Base-by-base conservation (phyloP, 164 flowering plant genomes). In the Nymphaea colorata region DNA sequence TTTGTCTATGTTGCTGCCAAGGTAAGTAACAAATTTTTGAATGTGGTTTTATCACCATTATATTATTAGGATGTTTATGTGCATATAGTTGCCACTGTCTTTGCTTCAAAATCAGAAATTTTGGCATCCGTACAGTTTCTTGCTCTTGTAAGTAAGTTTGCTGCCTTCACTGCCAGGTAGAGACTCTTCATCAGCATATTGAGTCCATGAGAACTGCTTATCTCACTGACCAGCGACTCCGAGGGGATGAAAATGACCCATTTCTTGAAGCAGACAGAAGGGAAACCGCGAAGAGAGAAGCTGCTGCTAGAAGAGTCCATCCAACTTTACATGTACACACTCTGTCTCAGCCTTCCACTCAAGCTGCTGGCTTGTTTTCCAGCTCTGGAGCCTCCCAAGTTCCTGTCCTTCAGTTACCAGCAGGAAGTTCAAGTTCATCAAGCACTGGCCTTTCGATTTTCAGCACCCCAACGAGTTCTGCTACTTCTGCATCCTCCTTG, bases 1-100 rank as follows among this genome's bases (percentile, higher is more conserved):
- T 95, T 95, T 82, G 87, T 95, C 75, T 94, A 95, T 73, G 97
- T 89, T 68, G 99, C 99, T 70, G 86, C 99, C 18, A 95, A 95
- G 98, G 99, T 90, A 78, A 77, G 42, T 36, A 51, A 2, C 14
- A 2, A 51, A 8, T 4, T 51, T 51, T 51, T 51, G 3, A 10
- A 8, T 51, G 8, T 5, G 0, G 12, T 51, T 8, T 51, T 51
- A 3, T 51, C 14, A 3, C 2, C 15, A 51, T 5, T 51, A 15
- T 51, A 8, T 51, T 51, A 51, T 25, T 25, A 25, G 36, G 36
- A 25, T 25, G 1, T 25, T 25, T 25, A 25, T 25, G 36, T 25
- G 1, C 36, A 25, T 25, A 25, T 25, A 25, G 36, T 25, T 25
- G 36, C 36, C 36, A 25, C 36, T 25, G 36, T 25, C 1, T 1